Percentiles rank a stretch among this genome's conserved stretches.
These are phyloP conservation scores for Wickerhamomyces tratensis DNA, from an alignment of 805 yeast genomes.

Conservation along the genomic window DNA sequence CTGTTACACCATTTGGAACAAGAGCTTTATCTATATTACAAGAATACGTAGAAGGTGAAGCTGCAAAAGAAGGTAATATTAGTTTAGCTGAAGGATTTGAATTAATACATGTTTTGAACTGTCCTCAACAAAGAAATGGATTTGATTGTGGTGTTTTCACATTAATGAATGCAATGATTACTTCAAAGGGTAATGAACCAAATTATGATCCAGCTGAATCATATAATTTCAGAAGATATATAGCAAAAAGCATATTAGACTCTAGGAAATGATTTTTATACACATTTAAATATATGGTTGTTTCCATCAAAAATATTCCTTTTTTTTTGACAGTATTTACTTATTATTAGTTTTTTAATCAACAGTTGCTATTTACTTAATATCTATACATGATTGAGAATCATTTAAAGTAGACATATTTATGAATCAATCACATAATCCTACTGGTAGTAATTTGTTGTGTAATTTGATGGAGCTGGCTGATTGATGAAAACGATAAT, in stretches of 20 bases:
- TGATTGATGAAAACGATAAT: no score
- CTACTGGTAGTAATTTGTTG: no score
- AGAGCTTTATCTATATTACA: slow-evolving; percentile 36
- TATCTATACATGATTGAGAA: no score
- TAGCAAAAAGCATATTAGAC: slow-evolving; percentile 17
- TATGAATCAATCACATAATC: no score
- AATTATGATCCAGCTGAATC: slow-evolving; percentile 62
- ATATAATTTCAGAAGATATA: slow-evolving; percentile 44
- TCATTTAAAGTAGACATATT: no score
- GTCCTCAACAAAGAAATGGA: slow-evolving; percentile 87
- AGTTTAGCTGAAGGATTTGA: slow-evolving; percentile 23
- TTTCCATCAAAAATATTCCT: no score
- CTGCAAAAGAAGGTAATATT: slow-evolving; percentile 34
- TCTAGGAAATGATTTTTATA: neutral
- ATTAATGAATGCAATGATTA: slow-evolving; percentile 61
- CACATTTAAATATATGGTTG: neutral
- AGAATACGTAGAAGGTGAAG: slow-evolving; percentile 61
- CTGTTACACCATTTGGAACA: slow-evolving; percentile 25
- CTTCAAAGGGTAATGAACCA: slow-evolving; percentile 42
- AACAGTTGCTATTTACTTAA: no score
- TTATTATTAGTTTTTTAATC: no score
- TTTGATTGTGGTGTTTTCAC: slow-evolving; percentile 94
- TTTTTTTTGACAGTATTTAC: no score
- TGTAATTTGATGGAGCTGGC: no score
- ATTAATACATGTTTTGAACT: slow-evolving; percentile 21